phyloP scores from a whole-genome alignment of 169 alveolate genomes.

The Perkinsus olseni region DNA sequence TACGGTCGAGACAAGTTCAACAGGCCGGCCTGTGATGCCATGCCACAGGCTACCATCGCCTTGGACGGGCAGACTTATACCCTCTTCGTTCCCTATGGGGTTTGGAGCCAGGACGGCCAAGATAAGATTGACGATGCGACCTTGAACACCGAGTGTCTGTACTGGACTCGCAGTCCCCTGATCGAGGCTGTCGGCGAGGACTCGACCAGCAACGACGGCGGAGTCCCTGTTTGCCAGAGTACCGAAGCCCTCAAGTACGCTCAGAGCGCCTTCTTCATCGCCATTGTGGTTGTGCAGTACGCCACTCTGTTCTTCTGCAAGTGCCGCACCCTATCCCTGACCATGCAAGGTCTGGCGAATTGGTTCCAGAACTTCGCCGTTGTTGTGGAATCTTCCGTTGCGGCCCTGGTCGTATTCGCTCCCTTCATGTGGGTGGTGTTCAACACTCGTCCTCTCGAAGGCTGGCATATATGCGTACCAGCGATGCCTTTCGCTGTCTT shows the following conservation, averaged over 20 bases:
- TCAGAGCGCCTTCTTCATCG: slow-evolving; percentile 55
- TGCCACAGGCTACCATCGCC: background rate
- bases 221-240: slow-evolving; percentile 48
- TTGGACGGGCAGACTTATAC: background rate
- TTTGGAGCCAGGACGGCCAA: background rate
- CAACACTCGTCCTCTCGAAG: background rate
- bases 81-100: background rate
- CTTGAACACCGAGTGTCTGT: background rate
- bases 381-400: background rate
- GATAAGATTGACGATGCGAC: background rate
- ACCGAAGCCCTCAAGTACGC: slow-evolving; percentile 70
- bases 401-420: background rate
- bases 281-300: slow-evolving; percentile 53
- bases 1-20: background rate
- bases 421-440: background rate
- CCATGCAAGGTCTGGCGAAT: slow-evolving; percentile 41
- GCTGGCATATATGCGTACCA: background rate
- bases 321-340: slow-evolving; percentile 42
- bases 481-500: background rate
- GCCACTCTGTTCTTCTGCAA: slow-evolving; percentile 53
- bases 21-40: background rate
- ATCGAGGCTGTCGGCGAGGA: background rate
- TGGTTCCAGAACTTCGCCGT: slow-evolving; percentile 24
- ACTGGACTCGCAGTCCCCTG: background rate
- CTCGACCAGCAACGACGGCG: background rate